Base-by-base conservation (phyloP, 176 grass and related monocot species). In the Aegilops umbellulata region DNA sequence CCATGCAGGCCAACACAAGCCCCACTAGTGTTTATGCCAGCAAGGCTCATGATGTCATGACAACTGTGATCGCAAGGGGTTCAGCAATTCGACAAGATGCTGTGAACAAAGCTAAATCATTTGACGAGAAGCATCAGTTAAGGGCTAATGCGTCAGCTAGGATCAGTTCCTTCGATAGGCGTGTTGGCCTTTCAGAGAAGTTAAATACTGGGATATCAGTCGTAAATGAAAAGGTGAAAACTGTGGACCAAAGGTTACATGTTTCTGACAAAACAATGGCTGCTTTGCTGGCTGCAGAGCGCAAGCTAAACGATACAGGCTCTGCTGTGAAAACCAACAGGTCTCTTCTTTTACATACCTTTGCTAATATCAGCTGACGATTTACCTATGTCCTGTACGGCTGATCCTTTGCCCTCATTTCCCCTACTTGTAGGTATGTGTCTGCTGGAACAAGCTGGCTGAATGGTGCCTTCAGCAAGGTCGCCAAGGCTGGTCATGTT, bases 171-270 rank as follows among this genome's bases (percentile, higher is more conserved):
- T 95, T 98, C 55, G 96, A 98, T 70, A 95, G 84, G 80, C 91
- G 92, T 38, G 90, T 98, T 79, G 88, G 96, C 49, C 72, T 98
- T 87, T 94, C 94, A 5, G 90, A 94, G 76, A 98, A 99, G 81
- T 88, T 99, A 78, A 94, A 90, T 53, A 86, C 46, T 68, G 94
- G 97, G 78, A 91, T 99, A 73, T 90, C 94, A 63, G 90, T 93
- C 27, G 97, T 99, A 24, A 96, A 99, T 66, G 97, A 96, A 69
- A 99, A 94, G 65, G 97, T 99, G 70, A 99, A 94, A 82, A 94
- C 88, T 23, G 90, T 94, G 60, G 97, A 99, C 79, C 92, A 99
- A 80, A 94, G 87, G 72, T 36, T 99, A 47, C 94, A 99, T 20
- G 92, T 96, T 80, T 99, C 94, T 88, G 97, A 96, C 70, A 99